Percentiles rank a stretch among this genome's conserved stretches.
These are phyloP conservation scores for Lachnellula arida DNA, from an alignment of 2,329 filamentous ascomycete species.

Conservation along the genomic window DNA sequence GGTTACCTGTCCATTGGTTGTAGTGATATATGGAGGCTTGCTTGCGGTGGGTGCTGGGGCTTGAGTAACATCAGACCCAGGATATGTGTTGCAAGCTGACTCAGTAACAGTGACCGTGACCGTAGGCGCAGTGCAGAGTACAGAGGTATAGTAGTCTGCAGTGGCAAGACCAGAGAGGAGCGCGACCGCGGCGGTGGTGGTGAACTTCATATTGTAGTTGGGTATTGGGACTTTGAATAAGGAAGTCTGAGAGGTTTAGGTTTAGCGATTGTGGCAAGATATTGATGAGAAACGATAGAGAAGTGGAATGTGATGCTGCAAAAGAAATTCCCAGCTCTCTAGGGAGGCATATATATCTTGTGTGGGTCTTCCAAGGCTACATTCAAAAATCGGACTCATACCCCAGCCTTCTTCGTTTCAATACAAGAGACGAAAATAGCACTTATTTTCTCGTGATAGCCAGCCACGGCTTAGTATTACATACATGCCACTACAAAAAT, in stretches of 20 bases:
- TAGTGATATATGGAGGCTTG: slow-evolving; percentile 3
- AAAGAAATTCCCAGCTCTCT: background rate
- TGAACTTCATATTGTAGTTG: slow-evolving; percentile 5
- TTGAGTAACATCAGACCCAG: background rate
- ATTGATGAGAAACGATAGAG: background rate
- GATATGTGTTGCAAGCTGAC: background rate
- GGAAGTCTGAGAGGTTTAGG: background rate
- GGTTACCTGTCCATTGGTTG: background rate
- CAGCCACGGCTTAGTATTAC: background rate
- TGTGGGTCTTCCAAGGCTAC: background rate
- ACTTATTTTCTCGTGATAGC: background rate
- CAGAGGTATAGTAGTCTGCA: background rate
- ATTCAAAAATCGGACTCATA: background rate
- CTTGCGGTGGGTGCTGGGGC: background rate
- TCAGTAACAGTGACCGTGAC: background rate
- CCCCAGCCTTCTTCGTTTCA: background rate
- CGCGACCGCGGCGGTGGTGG: background rate
- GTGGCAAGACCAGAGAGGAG: background rate
- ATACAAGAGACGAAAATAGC: background rate
- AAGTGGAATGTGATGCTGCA: background rate
- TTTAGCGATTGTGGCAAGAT: slow-evolving; percentile 1
- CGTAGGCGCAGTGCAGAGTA: background rate
- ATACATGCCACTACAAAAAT: background rate
- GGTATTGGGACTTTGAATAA: background rate
- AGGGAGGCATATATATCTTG: background rate